Conservation (phyloP, 331 rosid species). For the Cydonia oblonga region DNA sequence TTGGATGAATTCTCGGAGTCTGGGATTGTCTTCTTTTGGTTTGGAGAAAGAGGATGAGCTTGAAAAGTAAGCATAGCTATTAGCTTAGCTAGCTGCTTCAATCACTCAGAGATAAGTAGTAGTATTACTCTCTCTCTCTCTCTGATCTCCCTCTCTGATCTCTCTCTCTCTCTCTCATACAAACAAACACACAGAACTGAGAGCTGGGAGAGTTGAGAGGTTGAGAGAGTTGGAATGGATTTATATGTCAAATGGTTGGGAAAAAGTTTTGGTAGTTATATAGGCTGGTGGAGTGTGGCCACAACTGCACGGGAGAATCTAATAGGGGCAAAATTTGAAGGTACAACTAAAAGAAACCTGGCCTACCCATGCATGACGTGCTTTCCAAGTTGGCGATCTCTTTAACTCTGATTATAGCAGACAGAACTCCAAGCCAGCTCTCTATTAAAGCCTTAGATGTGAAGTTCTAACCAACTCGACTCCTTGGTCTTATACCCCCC, state of each 20-base stretch:
- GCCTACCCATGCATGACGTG: slow-evolving; percentile 47
- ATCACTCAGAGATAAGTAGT: background rate
- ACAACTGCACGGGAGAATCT: slow-evolving; percentile 30
- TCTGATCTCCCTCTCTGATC: background rate
- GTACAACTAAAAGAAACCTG: slow-evolving; percentile 13
- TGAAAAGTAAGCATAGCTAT: slow-evolving; percentile 51
- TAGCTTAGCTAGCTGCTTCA: background rate
- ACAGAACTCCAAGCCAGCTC: slow-evolving; percentile 1
- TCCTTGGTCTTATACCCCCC: slow-evolving; percentile 9
- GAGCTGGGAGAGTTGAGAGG: background rate
- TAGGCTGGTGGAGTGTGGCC: slow-evolving; percentile 31
- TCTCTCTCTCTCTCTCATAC: background rate
- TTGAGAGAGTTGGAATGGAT: background rate
- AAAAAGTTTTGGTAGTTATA: slow-evolving; percentile 34
- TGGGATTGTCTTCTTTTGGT: slow-evolving; percentile 30
- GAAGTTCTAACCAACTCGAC: slow-evolving; percentile 18
- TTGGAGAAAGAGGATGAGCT: slow-evolving; percentile 34
- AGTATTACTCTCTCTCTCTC: background rate
- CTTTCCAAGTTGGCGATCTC: slow-evolving; percentile 22
- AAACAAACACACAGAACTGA: background rate
- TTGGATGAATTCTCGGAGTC: slow-evolving; percentile 40
- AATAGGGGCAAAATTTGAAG: slow-evolving; percentile 17
- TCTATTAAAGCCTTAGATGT: slow-evolving; percentile 24
- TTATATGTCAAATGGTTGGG: slow-evolving; percentile 9
- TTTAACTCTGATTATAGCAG: background rate